A percentile compares a stretch with the other conserved stretches of the same genome.
Conservation (phyloP, 345 rosid genomes). For the Populus euphratica region DNA sequence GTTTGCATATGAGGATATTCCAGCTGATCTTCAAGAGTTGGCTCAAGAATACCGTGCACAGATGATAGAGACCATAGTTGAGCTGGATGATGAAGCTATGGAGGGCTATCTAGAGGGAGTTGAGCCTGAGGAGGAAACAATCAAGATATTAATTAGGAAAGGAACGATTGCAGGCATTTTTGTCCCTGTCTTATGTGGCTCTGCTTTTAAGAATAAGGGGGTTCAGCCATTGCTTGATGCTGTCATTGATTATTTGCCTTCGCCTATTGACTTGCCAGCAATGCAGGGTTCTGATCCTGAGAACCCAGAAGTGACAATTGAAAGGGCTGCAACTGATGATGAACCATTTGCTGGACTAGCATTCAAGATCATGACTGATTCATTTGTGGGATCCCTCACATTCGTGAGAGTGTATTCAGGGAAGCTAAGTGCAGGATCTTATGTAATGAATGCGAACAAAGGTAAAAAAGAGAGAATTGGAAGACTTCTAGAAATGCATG, state of each 20-base stretch:
- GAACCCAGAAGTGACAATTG: constrained; percentile 56
- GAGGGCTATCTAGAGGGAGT: constrained; percentile 87
- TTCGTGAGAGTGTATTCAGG: constrained; percentile 92
- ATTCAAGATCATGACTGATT: constrained; percentile 94
- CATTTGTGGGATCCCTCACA: constrained; percentile 93
- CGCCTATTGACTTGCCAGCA: constrained; percentile 79
- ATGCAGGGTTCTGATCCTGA: constrained; percentile 95
- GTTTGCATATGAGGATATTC: constrained; percentile 71
- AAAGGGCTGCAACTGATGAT: constrained; percentile 62
- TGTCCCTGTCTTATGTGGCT: constrained; percentile 88
- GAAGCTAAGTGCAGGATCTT: constrained; percentile 77
- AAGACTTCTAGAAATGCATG: constrained; percentile 95
- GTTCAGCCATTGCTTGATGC: constrained; percentile 96
- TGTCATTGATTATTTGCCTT: constrained; percentile 86
- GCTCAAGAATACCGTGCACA: constrained; percentile 68
- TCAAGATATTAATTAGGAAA: constrained; percentile 71
- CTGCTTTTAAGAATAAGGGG: constrained; percentile 93
- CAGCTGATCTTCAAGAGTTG: constrained; percentile 67
- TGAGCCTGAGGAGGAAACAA: constrained; percentile 81
- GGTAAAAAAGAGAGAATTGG: constrained; percentile 98
- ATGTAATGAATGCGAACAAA: constrained; percentile 85
- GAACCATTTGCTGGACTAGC: constrained; percentile 91
- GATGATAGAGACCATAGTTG: constrained; percentile 69
- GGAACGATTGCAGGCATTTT: constrained; percentile 69
- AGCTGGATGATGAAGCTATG: constrained; percentile 87